These are phyloP conservation scores for Bacterosira constricta DNA, from an alignment of 108 stramenopile genomes.

Conservation along the genomic window DNA sequence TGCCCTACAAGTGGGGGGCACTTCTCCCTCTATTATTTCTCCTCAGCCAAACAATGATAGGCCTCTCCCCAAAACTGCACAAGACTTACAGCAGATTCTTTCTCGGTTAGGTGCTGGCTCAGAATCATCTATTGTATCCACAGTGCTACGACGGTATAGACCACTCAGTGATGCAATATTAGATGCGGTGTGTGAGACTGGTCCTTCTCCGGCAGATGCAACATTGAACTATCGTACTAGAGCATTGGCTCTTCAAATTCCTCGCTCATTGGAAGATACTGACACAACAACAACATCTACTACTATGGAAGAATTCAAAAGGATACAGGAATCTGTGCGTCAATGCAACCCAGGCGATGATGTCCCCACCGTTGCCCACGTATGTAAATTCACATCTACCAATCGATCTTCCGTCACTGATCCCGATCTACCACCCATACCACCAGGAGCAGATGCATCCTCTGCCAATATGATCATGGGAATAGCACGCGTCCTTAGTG, in stretches of 20 bases:
- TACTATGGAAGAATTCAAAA: constrained; percentile 28
- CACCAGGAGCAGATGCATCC: constrained; percentile 22
- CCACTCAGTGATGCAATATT: constrained; percentile 78
- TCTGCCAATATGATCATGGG: constrained; percentile 69
- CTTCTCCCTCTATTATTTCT: constrained; percentile 31
- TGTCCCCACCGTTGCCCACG: constrained; percentile 74
- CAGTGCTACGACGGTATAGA: constrained; percentile 74
- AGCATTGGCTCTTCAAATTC: constrained; percentile 57
- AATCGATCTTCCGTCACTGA: constrained; percentile 67
- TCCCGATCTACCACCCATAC: constrained; percentile 46
- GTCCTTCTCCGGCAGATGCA: constrained; percentile 73
- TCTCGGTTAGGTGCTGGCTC: constrained; percentile 68
- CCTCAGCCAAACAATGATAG: constrained; percentile 4
- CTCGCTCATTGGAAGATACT: constrained; percentile 19
- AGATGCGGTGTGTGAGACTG: constrained; percentile 76
- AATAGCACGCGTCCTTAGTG: constrained; percentile 78
- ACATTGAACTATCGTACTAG: constrained; percentile 54
- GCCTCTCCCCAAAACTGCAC: constrained; percentile 26
- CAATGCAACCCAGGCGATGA: constrained; percentile 52
- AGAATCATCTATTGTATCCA: constrained; percentile 72
- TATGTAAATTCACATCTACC: constrained; percentile 80
- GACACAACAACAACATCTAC: background rate
- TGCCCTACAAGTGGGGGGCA: constrained; percentile 58
- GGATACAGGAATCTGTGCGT: constrained; percentile 62
- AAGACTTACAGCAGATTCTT: constrained; percentile 63